phyloP scores from a whole-genome alignment of 2,329 filamentous ascomycete genomes.

The Penicillium sp. region DNA sequence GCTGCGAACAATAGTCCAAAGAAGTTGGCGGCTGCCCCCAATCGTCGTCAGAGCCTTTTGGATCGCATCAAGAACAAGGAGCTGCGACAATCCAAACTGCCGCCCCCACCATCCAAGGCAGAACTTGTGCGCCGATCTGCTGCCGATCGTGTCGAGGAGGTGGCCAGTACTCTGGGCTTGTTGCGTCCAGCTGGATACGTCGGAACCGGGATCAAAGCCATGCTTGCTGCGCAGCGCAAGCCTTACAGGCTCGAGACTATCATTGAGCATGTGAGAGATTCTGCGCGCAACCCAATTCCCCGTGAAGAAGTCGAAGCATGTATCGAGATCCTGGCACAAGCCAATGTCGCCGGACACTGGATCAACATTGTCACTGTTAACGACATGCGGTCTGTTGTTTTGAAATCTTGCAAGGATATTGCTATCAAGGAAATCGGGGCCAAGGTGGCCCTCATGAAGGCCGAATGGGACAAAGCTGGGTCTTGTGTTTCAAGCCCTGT shows the following conservation, averaged over 20 bases:
- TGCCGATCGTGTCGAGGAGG: constrained; percentile 61
- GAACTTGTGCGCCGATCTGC: constrained; percentile 59
- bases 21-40: constrained; percentile 26
- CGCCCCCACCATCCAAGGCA: constrained; percentile 45
- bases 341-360: constrained; percentile 48
- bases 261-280: constrained; percentile 62
- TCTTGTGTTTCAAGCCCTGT: constrained; percentile 10
- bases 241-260: constrained; percentile 61
- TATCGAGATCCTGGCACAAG: constrained; percentile 44
- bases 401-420: constrained; percentile 39
- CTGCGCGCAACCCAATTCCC: constrained; percentile 50
- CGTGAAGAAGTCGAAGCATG: constrained; percentile 45
- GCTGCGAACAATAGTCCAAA: constrained; percentile 17
- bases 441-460: constrained; percentile 28
- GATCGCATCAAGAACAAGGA: constrained; percentile 72
- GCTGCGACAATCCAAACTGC: constrained; percentile 43
- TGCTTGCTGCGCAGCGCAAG: constrained; percentile 46
- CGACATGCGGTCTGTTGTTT: constrained; percentile 43
- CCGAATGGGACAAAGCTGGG: constrained; percentile 22
- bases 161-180: constrained; percentile 62
- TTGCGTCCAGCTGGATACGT: constrained; percentile 42
- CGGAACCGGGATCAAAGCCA: constrained; percentile 28
- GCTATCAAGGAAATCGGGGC: constrained; percentile 34
- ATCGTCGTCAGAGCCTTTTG: constrained; percentile 57
- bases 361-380: constrained; percentile 45